phyloP scores from a whole-genome alignment of 2,329 filamentous ascomycete species.

The Scopulariopsis brevicaulis region DNA sequence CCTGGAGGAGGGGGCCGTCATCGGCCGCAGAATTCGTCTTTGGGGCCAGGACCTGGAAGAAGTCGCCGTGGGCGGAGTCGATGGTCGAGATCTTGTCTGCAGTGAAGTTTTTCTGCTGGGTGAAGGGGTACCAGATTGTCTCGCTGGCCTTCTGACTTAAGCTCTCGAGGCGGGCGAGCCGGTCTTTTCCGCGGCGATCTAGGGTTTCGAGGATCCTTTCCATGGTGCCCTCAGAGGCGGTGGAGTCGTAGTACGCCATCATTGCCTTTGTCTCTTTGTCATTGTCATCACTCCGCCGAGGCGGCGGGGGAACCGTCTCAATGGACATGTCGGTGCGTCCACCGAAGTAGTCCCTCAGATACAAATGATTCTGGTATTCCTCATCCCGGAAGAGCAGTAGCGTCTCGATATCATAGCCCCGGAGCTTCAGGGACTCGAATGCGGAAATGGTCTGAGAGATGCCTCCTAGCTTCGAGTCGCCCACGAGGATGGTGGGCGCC shows the following conservation, averaged over 20 bases:
- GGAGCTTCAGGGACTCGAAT: conserved; percentile 64
- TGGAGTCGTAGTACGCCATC: conserved; percentile 48
- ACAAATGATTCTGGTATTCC: conserved; percentile 56
- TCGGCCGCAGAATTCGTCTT: background rate
- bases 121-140: conserved; percentile 79
- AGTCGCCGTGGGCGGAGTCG: conserved; percentile 70
- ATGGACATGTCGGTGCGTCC: conserved; percentile 45
- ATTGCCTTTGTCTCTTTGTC: conserved; percentile 44
- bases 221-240: conserved; percentile 25
- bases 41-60: conserved; percentile 50
- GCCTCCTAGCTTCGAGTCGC: conserved; percentile 65
- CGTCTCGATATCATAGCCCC: conserved; percentile 65
- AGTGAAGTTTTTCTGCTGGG: conserved; percentile 58
- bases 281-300: conserved; percentile 25
- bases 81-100: conserved; percentile 58
- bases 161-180: conserved; percentile 45
- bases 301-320: conserved; percentile 47
- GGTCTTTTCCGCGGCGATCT: conserved; percentile 36
- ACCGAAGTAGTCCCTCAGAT: conserved; percentile 56
- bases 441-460: conserved; percentile 73
- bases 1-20: conserved; percentile 31
- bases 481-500: conserved; percentile 63
- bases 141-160: conserved; percentile 51
- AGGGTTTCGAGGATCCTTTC: conserved; percentile 37
- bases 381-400: conserved; percentile 58